Conservation (phyloP, 2,329 filamentous ascomycete species). For the Monosporascus sp. region DNA sequence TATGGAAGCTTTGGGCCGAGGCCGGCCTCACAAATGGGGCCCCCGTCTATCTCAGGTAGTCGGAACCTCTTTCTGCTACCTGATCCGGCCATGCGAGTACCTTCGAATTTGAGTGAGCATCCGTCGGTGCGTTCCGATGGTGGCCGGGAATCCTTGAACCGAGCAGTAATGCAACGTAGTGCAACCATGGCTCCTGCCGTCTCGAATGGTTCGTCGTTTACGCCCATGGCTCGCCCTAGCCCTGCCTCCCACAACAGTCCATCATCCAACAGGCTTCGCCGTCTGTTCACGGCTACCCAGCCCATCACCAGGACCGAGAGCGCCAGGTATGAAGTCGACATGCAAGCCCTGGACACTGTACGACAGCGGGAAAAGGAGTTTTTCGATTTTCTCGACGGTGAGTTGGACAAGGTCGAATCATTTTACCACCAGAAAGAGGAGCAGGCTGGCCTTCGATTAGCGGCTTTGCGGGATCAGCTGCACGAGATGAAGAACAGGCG, state of each 20-base stretch:
- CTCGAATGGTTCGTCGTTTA: slow-evolving; percentile 5
- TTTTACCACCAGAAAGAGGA: slow-evolving; percentile 89
- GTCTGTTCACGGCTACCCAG: slow-evolving; percentile 35
- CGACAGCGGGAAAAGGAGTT: slow-evolving; percentile 78
- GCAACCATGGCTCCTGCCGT: slow-evolving; percentile 24
- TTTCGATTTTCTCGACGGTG: slow-evolving; percentile 73
- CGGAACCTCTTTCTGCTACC: slow-evolving; percentile 47
- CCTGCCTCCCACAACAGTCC: slow-evolving; percentile 17
- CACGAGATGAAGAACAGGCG: slow-evolving; percentile 89
- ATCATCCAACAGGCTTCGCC: slow-evolving; percentile 27
- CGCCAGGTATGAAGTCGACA: slow-evolving; percentile 36
- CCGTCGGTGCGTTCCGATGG: slow-evolving; percentile 8
- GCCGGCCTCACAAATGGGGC: slow-evolving; percentile 25
- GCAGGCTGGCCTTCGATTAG: slow-evolving; percentile 70
- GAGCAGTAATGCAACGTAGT: slow-evolving; percentile 30
- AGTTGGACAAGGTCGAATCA: slow-evolving; percentile 84
- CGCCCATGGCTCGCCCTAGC: slow-evolving; percentile 10
- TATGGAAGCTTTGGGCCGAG: slow-evolving; percentile 51
- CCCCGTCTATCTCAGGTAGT: slow-evolving; percentile 15
- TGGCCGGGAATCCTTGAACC: slow-evolving; percentile 14
- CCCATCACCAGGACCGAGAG: slow-evolving; percentile 29
- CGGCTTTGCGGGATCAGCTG: slow-evolving; percentile 72
- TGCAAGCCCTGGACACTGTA: slow-evolving; percentile 45
- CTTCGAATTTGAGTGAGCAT: slow-evolving; percentile 24
- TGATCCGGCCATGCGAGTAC: slow-evolving; percentile 44